Percentiles rank a stretch among this genome's conserved stretches.
phyloP scores from a whole-genome alignment of 1,284 basidiomycete species.

The Somion occarium region DNA sequence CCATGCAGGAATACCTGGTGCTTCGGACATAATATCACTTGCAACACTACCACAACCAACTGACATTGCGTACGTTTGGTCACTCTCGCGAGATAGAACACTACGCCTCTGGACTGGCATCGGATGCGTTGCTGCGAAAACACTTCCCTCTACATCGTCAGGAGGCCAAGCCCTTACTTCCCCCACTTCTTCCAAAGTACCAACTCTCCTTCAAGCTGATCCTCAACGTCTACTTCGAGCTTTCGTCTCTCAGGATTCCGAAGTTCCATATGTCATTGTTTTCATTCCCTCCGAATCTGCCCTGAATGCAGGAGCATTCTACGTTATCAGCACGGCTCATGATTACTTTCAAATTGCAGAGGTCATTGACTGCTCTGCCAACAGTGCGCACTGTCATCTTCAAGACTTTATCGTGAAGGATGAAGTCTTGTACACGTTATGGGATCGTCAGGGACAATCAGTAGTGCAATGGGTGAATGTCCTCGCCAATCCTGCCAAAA shows the following conservation, averaged over 20 bases:
- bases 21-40: slow-evolving; percentile 60
- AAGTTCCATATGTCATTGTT: slow-evolving; percentile 49
- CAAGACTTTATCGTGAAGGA: slow-evolving; percentile 66
- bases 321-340: slow-evolving; percentile 46
- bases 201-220: slow-evolving; percentile 49
- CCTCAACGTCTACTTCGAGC: slow-evolving; percentile 58
- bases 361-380: slow-evolving; percentile 51
- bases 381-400: slow-evolving; percentile 62
- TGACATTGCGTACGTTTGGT: slow-evolving; percentile 71
- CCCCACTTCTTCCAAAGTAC: slow-evolving; percentile 25
- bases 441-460: slow-evolving; percentile 77
- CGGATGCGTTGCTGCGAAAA: slow-evolving; percentile 59
- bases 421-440: slow-evolving; percentile 56
- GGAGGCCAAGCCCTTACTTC: slow-evolving; percentile 34
- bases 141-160: slow-evolving; percentile 33
- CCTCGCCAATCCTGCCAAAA: slow-evolving; percentile 31
- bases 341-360: slow-evolving; percentile 56
- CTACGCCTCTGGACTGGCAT: slow-evolving; percentile 79
- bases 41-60: slow-evolving; percentile 68
- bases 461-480: slow-evolving; percentile 55
- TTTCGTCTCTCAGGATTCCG: slow-evolving; percentile 38
- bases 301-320: slow-evolving; percentile 67
- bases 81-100: slow-evolving; percentile 84
- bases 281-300: slow-evolving; percentile 64
- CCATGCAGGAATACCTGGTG: slow-evolving; percentile 38